A percentile compares a stretch with the other conserved stretches of the same genome.
phyloP scores from a whole-genome alignment of 163 green algal genomes.

The Chlorella variabilis region DNA sequence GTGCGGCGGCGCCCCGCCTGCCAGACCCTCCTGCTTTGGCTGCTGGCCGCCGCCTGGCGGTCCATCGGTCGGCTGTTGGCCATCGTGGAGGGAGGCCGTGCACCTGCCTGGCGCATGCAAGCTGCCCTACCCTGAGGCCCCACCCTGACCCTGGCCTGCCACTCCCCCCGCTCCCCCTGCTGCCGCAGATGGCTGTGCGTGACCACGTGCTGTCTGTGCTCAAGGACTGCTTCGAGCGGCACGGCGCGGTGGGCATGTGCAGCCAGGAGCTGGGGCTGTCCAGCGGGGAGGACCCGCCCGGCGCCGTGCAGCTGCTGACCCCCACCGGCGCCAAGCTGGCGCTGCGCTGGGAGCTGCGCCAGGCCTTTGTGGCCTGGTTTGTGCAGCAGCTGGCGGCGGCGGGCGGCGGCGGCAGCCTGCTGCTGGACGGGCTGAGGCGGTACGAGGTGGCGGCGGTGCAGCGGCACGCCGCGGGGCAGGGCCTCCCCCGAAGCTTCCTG shows the following conservation, averaged over 20 bases:
- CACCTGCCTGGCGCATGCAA: no score
- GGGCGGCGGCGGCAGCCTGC: background rate
- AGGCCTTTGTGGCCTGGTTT: slow-evolving; percentile 80
- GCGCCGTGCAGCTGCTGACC: slow-evolving; percentile 26
- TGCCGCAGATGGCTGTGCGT: slow-evolving; percentile 47
- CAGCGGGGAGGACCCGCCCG: background rate
- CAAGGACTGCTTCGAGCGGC: slow-evolving; percentile 56
- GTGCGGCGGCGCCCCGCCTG: slow-evolving; percentile 22
- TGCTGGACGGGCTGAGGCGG: slow-evolving; percentile 65
- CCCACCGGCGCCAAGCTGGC: slow-evolving; percentile 45
- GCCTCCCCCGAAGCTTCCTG: slow-evolving; percentile 63
- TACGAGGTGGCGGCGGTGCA: slow-evolving; percentile 76
- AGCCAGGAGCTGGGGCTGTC: slow-evolving; percentile 62
- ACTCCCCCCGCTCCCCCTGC: background rate
- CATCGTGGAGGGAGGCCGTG: no score
- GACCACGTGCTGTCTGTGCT: slow-evolving; percentile 62
- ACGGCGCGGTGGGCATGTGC: slow-evolving; percentile 69
- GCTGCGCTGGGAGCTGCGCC: slow-evolving; percentile 79
- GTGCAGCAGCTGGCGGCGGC: slow-evolving; percentile 24
- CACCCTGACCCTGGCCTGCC: no score
- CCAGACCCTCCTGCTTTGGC: no score
- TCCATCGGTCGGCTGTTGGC: no score
- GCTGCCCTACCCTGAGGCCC: no score
- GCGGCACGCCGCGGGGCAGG: slow-evolving; percentile 44
- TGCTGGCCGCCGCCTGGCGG: no score